Conservation (phyloP, 306 rosid species). For the Begonia peltatifolia region DNA sequence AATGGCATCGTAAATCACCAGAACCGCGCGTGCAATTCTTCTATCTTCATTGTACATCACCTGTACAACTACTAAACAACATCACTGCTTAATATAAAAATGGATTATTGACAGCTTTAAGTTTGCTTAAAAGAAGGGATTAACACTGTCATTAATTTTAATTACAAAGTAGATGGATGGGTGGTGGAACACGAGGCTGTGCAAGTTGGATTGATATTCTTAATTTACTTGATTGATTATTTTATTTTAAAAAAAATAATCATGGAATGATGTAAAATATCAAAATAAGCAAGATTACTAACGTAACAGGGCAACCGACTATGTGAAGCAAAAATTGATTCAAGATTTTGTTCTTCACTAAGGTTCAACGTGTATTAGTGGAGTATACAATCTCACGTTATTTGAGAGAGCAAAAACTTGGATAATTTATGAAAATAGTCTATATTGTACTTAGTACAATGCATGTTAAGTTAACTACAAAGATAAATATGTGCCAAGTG, state of each 20-base stretch:
- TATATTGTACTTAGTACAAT: no score
- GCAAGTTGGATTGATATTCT: constrained; percentile 32
- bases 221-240: constrained; percentile 10
- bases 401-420: no score
- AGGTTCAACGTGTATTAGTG: no score
- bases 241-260: not conserved
- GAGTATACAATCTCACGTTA: no score
- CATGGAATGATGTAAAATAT: no score
- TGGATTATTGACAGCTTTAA: constrained; percentile 20
- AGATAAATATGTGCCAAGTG: no score
- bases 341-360: no score
- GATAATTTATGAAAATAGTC: no score
- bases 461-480: no score
- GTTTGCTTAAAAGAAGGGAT: constrained; percentile 12
- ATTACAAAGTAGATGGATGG: constrained; percentile 22
- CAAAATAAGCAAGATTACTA: no score
- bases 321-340: no score
- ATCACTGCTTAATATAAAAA: constrained; percentile 4
- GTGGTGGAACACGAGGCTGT: constrained; percentile 57
- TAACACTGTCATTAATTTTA: constrained; percentile 3
- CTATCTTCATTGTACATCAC: constrained; percentile 40
- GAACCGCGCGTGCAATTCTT: constrained; percentile 83
- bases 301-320: no score
- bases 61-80: constrained; percentile 20
- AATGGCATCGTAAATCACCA: constrained; percentile 73